phyloP scores from a whole-genome alignment of 345 rosid species.

The Eucalyptus leucophloia region DNA sequence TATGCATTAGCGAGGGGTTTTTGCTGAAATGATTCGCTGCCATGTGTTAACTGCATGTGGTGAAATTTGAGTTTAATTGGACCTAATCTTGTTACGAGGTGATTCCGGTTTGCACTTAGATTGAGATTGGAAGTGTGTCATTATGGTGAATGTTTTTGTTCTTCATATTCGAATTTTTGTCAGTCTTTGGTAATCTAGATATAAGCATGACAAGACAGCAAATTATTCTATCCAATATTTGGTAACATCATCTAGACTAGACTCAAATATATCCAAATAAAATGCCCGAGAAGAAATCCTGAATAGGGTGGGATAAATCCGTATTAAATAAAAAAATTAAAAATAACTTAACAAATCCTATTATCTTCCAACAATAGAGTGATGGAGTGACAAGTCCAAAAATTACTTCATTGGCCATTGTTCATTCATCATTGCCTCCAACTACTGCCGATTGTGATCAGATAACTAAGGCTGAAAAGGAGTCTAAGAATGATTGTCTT shows the following conservation, averaged over 20 bases:
- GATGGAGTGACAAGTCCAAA: no score
- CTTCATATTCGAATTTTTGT: not conserved
- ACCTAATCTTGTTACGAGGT: not conserved
- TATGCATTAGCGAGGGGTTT: not conserved
- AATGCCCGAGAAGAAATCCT: no score
- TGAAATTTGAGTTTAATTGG: not conserved
- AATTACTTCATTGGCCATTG: no score
- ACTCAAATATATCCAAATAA: no score
- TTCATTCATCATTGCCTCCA: no score
- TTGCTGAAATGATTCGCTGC: not conserved
- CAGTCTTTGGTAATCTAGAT: not conserved
- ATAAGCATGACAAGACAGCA: rapidly evolving
- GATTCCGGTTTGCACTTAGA: not conserved
- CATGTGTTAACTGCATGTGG: not conserved
- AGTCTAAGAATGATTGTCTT: no score
- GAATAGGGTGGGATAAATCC: no score
- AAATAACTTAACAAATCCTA: no score
- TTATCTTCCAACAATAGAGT: no score
- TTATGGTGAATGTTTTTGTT: not conserved
- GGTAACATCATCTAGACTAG: no score
- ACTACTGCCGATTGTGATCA: rapidly evolving
- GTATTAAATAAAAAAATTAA: no score
- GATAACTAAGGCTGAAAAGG: no score
- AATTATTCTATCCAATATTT: not conserved
- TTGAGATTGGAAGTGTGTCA: not conserved